Evolutionary conservation across 768 basidiomycete species (phyloP).

Genomic region (Leccinum longicurvipes): DNA sequence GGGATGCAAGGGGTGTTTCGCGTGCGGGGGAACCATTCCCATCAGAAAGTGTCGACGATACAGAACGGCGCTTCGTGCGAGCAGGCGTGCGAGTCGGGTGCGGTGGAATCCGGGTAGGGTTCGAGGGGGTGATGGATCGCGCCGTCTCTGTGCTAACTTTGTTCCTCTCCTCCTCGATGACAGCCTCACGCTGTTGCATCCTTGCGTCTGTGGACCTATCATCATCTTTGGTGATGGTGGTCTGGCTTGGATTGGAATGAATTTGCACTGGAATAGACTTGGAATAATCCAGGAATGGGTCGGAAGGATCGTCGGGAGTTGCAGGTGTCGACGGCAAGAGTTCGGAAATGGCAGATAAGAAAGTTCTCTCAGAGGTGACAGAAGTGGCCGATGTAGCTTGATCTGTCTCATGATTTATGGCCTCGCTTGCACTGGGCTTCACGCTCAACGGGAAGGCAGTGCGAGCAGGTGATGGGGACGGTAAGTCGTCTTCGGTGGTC

Average conservation of each 20-base stretch:
- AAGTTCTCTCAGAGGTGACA: constrained; percentile 41
- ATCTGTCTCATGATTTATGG: constrained; percentile 23
- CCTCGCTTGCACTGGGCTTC: constrained; percentile 8
- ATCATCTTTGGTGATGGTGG: constrained; percentile 52
- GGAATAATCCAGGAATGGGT: constrained; percentile 40
- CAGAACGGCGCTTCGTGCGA: constrained; percentile 92
- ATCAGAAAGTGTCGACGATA: constrained; percentile 82
- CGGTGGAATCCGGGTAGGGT: constrained; percentile 42
- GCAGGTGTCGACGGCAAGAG: constrained; percentile 49
- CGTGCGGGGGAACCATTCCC: constrained; percentile 47
- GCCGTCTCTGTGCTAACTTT: constrained; percentile 1
- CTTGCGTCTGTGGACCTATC: constrained; percentile 28
- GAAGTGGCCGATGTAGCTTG: constrained; percentile 43
- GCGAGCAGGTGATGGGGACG: constrained; percentile 33
- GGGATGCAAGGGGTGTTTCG: constrained; percentile 42
- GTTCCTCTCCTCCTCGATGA: constrained; percentile 47
- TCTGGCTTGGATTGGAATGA: constrained; percentile 53
- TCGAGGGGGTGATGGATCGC: constrained; percentile 23
- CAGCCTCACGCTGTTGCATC: constrained; percentile 44
- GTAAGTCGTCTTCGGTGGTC: constrained; percentile 16
- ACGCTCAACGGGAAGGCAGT: constrained; percentile 30
- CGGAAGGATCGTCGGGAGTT: constrained; percentile 51
- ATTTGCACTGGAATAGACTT: constrained; percentile 29
- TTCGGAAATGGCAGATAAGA: constrained; percentile 53
- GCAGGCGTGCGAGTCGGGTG: constrained; percentile 84